Evolutionary conservation across 345 rosid species (phyloP).

Genomic region (Heritiera fomes): DNA sequence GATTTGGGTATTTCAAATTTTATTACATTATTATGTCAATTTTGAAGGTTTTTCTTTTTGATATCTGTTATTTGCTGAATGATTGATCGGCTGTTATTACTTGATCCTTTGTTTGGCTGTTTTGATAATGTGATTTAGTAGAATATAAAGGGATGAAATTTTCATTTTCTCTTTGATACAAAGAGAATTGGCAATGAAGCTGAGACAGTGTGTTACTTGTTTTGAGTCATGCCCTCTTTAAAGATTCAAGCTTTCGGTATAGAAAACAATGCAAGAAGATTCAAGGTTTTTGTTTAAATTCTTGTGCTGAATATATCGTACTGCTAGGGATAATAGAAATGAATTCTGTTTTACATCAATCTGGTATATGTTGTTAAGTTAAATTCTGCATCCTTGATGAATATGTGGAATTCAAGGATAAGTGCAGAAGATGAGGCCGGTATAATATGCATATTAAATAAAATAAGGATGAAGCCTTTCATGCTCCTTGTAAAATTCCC

Average conservation of each 20-base stretch:
- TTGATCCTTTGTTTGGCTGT: background rate
- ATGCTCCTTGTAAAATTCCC: background rate
- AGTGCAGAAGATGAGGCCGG: background rate
- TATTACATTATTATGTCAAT: background rate
- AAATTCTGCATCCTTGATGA: background rate
- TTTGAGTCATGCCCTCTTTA: background rate
- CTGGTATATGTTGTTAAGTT: background rate
- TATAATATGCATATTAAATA: background rate
- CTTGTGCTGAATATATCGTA: background rate
- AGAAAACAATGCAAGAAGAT: background rate
- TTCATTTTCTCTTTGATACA: background rate
- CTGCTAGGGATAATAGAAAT: background rate
- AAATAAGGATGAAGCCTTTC: background rate
- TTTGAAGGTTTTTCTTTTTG: background rate
- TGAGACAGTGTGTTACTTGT: background rate
- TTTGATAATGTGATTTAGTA: background rate
- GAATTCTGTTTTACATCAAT: slow-evolving; percentile 5
- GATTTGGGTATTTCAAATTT: background rate
- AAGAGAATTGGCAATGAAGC: background rate
- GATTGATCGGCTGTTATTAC: background rate
- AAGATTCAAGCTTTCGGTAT: background rate
- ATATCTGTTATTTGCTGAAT: background rate
- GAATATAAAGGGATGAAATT: background rate
- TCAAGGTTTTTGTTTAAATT: background rate
- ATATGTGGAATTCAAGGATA: background rate